Conservation (phyloP, 2,329 filamentous ascomycete genomes). For the Fusarium penzigii region DNA sequence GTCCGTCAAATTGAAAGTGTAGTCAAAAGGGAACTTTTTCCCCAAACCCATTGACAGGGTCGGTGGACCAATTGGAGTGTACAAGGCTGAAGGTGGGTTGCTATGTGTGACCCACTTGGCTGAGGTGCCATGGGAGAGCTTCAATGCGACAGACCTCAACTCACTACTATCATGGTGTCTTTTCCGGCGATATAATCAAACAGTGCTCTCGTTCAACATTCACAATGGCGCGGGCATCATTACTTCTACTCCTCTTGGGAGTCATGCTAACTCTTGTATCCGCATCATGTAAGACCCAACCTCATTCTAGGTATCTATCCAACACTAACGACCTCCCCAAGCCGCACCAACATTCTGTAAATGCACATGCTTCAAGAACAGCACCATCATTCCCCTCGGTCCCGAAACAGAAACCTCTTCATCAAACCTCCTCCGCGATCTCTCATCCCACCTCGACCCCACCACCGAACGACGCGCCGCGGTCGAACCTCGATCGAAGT, state of each 20-base stretch:
- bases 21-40: slow-evolving; percentile 31
- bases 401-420: slow-evolving; percentile 38
- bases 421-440: slow-evolving; percentile 24
- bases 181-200: too few species aligned
- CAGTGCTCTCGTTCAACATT: slow-evolving; percentile 6
- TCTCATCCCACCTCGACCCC: slow-evolving; percentile 20
- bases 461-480: slow-evolving; percentile 16
- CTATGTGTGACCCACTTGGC: slow-evolving; percentile 9
- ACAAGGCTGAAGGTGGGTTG: slow-evolving; percentile 22
- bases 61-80: slow-evolving; percentile 26
- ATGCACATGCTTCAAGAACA: slow-evolving; percentile 70
- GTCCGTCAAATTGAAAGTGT: neutral
- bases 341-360: slow-evolving; percentile 67
- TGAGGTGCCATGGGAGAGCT: slow-evolving; percentile 18
- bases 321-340: slow-evolving; percentile 35
- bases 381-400: slow-evolving; percentile 65
- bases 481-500: slow-evolving; percentile 35
- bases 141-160: slow-evolving; percentile 19
- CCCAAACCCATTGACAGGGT: slow-evolving; percentile 7
- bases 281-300: slow-evolving; percentile 43
- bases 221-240: slow-evolving; percentile 43
- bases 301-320: neutral
- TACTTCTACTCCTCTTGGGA: slow-evolving; percentile 39
- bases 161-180: too few species aligned
- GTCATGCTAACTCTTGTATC: slow-evolving; percentile 36